phyloP scores from a whole-genome alignment of 768 basidiomycete species.

The Piloderma croceum region DNA sequence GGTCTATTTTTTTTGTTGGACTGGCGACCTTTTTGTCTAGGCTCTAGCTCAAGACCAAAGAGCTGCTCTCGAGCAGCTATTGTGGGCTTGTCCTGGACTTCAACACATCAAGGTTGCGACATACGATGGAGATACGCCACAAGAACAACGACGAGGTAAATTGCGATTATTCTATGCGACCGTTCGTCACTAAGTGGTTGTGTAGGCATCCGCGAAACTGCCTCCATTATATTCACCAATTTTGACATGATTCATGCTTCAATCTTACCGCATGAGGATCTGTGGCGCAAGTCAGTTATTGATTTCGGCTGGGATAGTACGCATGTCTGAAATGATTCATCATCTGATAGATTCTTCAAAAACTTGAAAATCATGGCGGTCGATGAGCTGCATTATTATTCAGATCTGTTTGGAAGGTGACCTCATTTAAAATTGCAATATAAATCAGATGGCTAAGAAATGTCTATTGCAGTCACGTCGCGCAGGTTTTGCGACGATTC shows the following conservation, averaged over 20 bases:
- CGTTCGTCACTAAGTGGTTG: not conserved
- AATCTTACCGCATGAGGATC: slow-evolving; percentile 78
- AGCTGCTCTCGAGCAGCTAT: slow-evolving; percentile 59
- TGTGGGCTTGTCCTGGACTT: slow-evolving; percentile 56
- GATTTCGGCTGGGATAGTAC: not conserved
- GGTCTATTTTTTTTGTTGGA: not conserved
- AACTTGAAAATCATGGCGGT: slow-evolving; percentile 75
- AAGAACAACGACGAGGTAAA: slow-evolving; percentile 57
- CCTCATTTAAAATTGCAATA: too few species aligned
- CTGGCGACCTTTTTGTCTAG: slow-evolving; percentile 29
- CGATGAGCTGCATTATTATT: slow-evolving; percentile 86
- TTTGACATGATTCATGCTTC: slow-evolving; percentile 86
- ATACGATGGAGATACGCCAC: slow-evolving; percentile 86
- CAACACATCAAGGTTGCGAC: slow-evolving; percentile 62
- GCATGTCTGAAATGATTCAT: slow-evolving; percentile 6
- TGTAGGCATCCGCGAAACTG: slow-evolving; percentile 62
- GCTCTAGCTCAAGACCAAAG: slow-evolving; percentile 89
- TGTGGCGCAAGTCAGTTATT: slow-evolving; percentile 61
- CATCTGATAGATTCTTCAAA: slow-evolving; percentile 55
- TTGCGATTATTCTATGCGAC: not conserved
- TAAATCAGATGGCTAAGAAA: too few species aligned
- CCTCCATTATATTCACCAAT: slow-evolving; percentile 84
- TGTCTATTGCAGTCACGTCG: slow-evolving; percentile 60
- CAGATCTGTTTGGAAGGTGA: slow-evolving; percentile 74
- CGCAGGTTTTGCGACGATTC: slow-evolving; percentile 70